Evolutionary conservation across 768 basidiomycete species (phyloP).

Genomic region (Paxillus involutus): DNA sequence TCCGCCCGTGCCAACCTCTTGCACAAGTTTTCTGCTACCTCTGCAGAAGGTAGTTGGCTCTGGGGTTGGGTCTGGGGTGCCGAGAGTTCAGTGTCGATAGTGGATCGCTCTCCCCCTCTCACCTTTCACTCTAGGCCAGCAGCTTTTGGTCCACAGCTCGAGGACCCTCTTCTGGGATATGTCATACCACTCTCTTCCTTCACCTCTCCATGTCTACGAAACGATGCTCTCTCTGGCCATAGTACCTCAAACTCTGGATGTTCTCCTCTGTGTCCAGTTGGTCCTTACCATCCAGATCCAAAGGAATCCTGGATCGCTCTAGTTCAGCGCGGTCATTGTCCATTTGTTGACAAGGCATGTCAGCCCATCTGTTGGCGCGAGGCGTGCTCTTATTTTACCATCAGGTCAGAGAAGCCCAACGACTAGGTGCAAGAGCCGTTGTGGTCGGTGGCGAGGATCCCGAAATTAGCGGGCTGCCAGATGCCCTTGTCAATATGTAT

Average conservation of each 20-base stretch:
- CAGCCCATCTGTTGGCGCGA: constrained; percentile 31
- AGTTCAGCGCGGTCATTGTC: constrained; percentile 85
- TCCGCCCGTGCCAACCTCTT: constrained; percentile 20
- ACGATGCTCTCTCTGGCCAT: constrained; percentile 16
- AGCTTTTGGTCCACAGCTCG: constrained; percentile 73
- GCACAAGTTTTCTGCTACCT: constrained; percentile 39
- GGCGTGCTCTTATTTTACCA: not conserved
- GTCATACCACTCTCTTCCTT: constrained; percentile 71
- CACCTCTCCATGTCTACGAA: constrained; percentile 48
- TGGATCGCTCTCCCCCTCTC: constrained; percentile 71
- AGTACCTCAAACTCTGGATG: constrained; percentile 54
- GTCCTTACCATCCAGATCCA: constrained; percentile 53
- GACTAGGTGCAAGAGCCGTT: constrained; percentile 79
- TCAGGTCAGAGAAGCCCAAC: constrained; percentile 57
- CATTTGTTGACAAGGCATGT: constrained; percentile 83
- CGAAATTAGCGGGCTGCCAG: constrained; percentile 61
- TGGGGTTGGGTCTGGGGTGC: constrained; percentile 72
- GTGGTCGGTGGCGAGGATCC: constrained; percentile 89
- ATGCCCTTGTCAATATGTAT: constrained; percentile 88
- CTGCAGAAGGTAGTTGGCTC: constrained; percentile 48
- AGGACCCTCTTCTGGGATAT: constrained; percentile 67
- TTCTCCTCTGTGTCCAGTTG: constrained; percentile 61
- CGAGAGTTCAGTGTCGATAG: constrained; percentile 70
- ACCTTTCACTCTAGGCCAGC: constrained; percentile 72
- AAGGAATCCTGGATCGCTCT: constrained; percentile 87